A percentile compares a stretch with the other conserved stretches of the same genome.
Conservation (phyloP, 192 early-diverging fungal species). For the Podila minutissima region DNA sequence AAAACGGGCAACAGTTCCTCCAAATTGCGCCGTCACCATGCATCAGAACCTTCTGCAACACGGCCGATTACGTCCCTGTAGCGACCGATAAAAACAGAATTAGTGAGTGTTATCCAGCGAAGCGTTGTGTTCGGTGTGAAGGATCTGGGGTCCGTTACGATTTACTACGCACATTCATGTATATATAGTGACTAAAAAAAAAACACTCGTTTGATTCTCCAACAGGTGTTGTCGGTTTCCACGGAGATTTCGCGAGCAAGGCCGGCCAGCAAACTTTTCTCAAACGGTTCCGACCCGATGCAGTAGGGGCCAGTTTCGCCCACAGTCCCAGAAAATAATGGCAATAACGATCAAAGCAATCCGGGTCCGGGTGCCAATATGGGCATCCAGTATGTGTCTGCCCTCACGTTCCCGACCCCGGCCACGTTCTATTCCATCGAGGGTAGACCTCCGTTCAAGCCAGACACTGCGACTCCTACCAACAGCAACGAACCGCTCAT, state of each 20-base stretch:
- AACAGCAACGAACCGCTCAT: constrained; percentile 2
- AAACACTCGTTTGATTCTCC: too few species aligned
- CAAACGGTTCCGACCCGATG: neutral
- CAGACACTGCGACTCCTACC: neutral
- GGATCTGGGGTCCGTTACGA: too few species aligned
- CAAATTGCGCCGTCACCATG: neutral
- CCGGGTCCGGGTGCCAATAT: constrained; percentile 2
- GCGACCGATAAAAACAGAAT: too few species aligned
- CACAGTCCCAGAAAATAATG: neutral
- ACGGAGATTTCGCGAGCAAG: neutral
- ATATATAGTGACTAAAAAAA: too few species aligned
- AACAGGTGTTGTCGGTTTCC: constrained; percentile 1
- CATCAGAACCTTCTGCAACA: constrained; percentile 1
- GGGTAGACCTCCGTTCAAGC: neutral
- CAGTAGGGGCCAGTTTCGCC: neutral
- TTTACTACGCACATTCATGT: too few species aligned
- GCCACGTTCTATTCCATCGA: neutral
- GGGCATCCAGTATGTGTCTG: constrained; percentile 4
- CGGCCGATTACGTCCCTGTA: neutral
- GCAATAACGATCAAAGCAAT: neutral
- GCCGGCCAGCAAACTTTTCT: neutral
- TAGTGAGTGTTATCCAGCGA: too few species aligned
- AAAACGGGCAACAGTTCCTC: too few species aligned
- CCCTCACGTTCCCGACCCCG: neutral
- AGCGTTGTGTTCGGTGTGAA: too few species aligned